phyloP scores from a whole-genome alignment of 2,329 filamentous ascomycete genomes.

The Sphaerulina populicola region DNA sequence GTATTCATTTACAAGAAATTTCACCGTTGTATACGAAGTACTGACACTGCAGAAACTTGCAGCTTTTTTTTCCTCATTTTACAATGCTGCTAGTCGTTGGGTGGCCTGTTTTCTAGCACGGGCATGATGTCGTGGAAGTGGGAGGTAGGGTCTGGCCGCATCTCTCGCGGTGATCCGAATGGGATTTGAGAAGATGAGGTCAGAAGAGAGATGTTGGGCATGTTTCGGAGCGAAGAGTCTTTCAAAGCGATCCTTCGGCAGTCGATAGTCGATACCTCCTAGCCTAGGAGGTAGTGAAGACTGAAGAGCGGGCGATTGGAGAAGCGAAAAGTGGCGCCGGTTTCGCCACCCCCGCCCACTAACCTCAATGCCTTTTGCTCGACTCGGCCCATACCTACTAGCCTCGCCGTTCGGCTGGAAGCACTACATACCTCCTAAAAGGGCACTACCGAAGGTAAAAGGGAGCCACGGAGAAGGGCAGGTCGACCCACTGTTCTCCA shows the following conservation, averaged over 20 bases:
- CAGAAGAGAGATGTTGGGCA: not conserved
- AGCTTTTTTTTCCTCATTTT: not conserved
- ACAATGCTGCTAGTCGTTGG: not conserved
- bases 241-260: too few species aligned
- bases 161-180: not conserved
- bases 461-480: not conserved
- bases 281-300: too few species aligned
- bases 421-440: too few species aligned
- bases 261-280: too few species aligned
- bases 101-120: not conserved
- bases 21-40: not conserved
- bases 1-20: too few species aligned
- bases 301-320: too few species aligned
- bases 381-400: too few species aligned
- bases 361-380: too few species aligned
- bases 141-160: not conserved
- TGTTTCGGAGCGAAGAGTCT: not conserved
- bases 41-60: not conserved
- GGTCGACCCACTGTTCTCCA: not conserved
- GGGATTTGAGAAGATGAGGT: not conserved
- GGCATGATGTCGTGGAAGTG: constrained; percentile 27
- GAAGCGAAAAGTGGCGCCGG: too few species aligned
- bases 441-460: too few species aligned
- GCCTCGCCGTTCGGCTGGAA: too few species aligned
- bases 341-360: too few species aligned